phyloP scores from a whole-genome alignment of 768 basidiomycete genomes.

The Postia placenta region DNA sequence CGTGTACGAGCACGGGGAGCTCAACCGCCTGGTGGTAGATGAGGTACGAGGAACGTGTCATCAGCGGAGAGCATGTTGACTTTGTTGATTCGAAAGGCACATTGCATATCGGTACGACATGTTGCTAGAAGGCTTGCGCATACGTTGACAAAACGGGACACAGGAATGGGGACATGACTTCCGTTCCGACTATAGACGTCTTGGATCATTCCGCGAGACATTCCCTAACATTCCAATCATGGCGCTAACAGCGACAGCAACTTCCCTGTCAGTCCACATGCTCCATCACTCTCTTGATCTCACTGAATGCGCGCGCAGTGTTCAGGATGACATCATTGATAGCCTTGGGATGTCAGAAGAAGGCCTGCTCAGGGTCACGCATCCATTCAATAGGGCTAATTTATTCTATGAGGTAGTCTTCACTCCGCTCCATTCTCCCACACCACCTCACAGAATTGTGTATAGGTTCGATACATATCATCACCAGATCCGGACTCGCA shows the following conservation, averaged over 20 bases:
- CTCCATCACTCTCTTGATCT: neutral
- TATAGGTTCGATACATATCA: conserved; percentile 58
- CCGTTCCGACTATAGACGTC: conserved; percentile 62
- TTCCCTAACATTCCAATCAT: conserved; percentile 75
- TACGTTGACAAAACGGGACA: neutral
- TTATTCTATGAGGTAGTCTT: conserved; percentile 69
- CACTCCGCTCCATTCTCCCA: neutral
- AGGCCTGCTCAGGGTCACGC: conserved; percentile 55
- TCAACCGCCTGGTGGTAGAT: conserved; percentile 76
- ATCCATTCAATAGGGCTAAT: conserved; percentile 78
- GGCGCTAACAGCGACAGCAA: conserved; percentile 84
- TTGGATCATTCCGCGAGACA: conserved; percentile 63
- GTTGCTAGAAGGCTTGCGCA: neutral
- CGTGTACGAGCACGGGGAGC: conserved; percentile 46
- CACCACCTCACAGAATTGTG: neutral
- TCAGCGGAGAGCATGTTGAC: neutral
- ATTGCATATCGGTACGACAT: conserved; percentile 70
- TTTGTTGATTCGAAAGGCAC: conserved; percentile 60
- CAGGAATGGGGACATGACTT: conserved; percentile 90
- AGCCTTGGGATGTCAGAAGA: conserved; percentile 55
- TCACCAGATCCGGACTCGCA: conserved; percentile 44
- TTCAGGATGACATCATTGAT: conserved; percentile 66
- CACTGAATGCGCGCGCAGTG: conserved; percentile 35
- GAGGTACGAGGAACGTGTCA: conserved; percentile 44
- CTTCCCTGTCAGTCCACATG: conserved; percentile 42